Percentiles rank a stretch among this genome's conserved stretches.
These are phyloP conservation scores for Aspergillus coremiiformis DNA, from an alignment of 495 filamentous ascomycete genomes.

Conservation along the genomic window DNA sequence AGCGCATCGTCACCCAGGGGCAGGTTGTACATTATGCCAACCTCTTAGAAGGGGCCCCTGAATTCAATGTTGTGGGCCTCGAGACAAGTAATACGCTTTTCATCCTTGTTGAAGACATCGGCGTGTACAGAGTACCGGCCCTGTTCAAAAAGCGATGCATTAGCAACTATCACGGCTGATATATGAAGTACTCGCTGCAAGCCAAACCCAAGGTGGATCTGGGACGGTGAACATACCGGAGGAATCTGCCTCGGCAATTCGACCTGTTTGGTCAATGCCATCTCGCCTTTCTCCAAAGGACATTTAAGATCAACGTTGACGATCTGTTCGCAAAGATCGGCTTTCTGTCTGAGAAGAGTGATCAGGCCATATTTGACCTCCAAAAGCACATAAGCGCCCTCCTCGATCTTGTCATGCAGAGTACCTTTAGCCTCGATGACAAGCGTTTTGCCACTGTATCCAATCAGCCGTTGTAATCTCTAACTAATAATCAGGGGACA, in stretches of 20 bases:
- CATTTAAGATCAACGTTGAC: conserved; percentile 82
- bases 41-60: conserved; percentile 12
- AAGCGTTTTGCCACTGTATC: conserved; percentile 65
- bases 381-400: conserved; percentile 72
- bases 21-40: not conserved
- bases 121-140: conserved; percentile 84
- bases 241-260: conserved; percentile 83
- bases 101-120: conserved; percentile 67
- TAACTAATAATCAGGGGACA: not conserved
- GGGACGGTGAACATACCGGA: conserved; percentile 53
- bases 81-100: conserved; percentile 72
- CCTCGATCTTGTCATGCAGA: conserved; percentile 57
- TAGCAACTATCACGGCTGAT: not conserved
- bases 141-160: conserved; percentile 34
- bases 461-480: conserved; percentile 7
- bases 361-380: conserved; percentile 90
- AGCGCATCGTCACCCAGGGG: not conserved
- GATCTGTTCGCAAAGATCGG: conserved; percentile 83
- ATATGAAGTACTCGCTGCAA: not conserved
- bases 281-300: conserved; percentile 70
- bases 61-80: conserved; percentile 47
- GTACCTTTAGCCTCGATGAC: conserved; percentile 69
- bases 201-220: not conserved
- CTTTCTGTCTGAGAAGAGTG: conserved; percentile 67
- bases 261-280: conserved; percentile 68